These are phyloP conservation scores for Carex pumila DNA, from an alignment of 176 grass and related monocot species.

Conservation along the genomic window DNA sequence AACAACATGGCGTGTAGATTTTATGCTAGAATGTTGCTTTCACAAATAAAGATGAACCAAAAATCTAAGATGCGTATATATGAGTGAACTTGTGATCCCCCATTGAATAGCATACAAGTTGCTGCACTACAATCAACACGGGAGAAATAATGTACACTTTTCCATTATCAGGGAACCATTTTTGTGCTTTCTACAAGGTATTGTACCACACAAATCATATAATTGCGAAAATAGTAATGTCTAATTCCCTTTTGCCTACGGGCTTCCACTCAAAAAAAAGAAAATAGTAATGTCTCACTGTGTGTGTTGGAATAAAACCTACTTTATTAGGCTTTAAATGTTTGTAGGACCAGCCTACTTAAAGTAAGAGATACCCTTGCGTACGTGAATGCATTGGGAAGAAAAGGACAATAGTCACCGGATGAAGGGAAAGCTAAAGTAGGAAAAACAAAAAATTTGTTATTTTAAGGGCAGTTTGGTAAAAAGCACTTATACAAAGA, in stretches of 20 bases:
- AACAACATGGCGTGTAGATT: neutral
- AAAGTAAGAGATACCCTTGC: neutral
- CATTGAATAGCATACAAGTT: neutral
- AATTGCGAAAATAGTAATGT: neutral
- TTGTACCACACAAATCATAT: neutral
- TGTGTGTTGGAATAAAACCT: constrained; percentile 5
- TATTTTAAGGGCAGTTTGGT: neutral
- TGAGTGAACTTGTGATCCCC: no score
- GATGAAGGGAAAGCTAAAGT: neutral
- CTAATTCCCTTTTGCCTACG: no score
- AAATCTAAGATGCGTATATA: neutral
- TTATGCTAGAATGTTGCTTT: neutral
- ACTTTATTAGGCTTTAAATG: neutral
- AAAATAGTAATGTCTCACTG: neutral
- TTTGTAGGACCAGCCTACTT: neutral
- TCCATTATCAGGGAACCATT: constrained; percentile 1
- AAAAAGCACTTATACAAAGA: neutral
- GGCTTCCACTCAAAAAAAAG: no score
- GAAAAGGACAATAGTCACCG: neutral
- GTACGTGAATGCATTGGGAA: neutral
- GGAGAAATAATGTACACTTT: neutral
- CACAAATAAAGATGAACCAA: neutral
- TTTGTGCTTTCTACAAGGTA: neutral
- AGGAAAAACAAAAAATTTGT: neutral
- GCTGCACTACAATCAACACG: neutral